Conservation (phyloP, 371 early-diverging fungal species). For the Mucor mucedo region DNA sequence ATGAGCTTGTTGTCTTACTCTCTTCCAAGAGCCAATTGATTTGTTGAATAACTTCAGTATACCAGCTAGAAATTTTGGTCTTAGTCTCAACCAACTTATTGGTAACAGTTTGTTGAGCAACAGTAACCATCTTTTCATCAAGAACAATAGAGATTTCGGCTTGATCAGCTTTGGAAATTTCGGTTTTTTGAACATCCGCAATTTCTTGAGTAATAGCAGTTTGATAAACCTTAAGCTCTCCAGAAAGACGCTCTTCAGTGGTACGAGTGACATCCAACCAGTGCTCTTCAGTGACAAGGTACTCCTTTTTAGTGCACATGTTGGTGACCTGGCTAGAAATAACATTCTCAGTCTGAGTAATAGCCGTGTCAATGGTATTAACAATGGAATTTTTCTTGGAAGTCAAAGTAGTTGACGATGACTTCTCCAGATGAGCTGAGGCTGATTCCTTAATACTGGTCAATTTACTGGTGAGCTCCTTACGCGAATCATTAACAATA, state of each 20-base stretch:
- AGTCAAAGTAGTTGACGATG: constrained; percentile 18
- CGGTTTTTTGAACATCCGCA: constrained; percentile 19
- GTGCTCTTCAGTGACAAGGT: constrained; percentile 25
- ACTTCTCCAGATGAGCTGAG: constrained; percentile 18
- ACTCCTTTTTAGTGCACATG: constrained; percentile 28
- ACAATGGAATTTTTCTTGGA: constrained; percentile 24
- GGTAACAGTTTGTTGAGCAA: constrained; percentile 30
- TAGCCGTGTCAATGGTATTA: constrained; percentile 33
- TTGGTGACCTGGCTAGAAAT: constrained; percentile 26
- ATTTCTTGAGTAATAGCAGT: constrained; percentile 34
- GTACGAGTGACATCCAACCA: constrained; percentile 26
- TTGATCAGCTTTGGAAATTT: constrained; percentile 18
- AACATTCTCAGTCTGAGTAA: constrained; percentile 30
- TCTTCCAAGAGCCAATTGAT: constrained; percentile 27
- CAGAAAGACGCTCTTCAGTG: constrained; percentile 32
- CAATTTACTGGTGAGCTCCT: constrained; percentile 29
- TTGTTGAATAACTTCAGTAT: constrained; percentile 33
- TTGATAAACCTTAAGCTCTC: constrained; percentile 39
- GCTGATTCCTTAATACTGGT: constrained; percentile 18
- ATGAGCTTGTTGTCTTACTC: constrained; percentile 1
- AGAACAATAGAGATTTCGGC: constrained; percentile 26
- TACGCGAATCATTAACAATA: constrained; percentile 31
- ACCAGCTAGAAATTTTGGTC: constrained; percentile 36
- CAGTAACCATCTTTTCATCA: constrained; percentile 32
- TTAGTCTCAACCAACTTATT: constrained; percentile 33